These are phyloP conservation scores for Teunomyces pallodes DNA, from an alignment of 805 yeast genomes.

Conservation along the genomic window DNA sequence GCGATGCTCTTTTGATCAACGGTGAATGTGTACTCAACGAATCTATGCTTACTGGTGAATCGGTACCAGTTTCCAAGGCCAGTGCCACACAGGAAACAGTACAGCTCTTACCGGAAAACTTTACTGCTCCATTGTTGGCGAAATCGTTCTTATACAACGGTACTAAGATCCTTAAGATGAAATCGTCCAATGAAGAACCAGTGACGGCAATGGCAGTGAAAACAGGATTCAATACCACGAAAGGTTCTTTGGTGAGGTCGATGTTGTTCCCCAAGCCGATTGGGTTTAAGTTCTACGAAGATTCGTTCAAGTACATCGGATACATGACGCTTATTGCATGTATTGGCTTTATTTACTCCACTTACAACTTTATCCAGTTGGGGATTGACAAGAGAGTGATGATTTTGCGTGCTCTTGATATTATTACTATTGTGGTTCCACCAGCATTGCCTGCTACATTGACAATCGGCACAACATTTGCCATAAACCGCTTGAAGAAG, in stretches of 20 bases:
- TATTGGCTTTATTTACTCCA: constrained; percentile 80
- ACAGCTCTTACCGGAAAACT: constrained; percentile 53
- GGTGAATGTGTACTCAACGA: constrained; percentile 98
- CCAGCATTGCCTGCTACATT: constrained; percentile 98
- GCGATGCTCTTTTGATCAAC: constrained; percentile 80
- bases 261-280: constrained; percentile 96
- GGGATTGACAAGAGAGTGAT: constrained; percentile 70
- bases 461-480: constrained; percentile 94
- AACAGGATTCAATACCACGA: constrained; percentile 93
- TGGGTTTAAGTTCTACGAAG: constrained; percentile 89
- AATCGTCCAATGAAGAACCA: constrained; percentile 67
- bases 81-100: constrained; percentile 65
- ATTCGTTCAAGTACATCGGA: constrained; percentile 94
- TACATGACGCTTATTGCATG: constrained; percentile 86
- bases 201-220: constrained; percentile 85
- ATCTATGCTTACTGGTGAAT: constrained; percentile 97
- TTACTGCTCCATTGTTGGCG: constrained; percentile 64
- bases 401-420: constrained; percentile 85
- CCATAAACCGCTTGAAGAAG: constrained; percentile 66
- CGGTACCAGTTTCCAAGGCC: constrained; percentile 89
- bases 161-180: constrained; percentile 81
- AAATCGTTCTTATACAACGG: constrained; percentile 83
- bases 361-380: constrained; percentile 74
- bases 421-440: constrained; percentile 95
- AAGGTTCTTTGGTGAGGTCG: constrained; percentile 89